Evolutionary conservation across 306 rosid genomes (phyloP).

Genomic region (Acmispon strigosus): DNA sequence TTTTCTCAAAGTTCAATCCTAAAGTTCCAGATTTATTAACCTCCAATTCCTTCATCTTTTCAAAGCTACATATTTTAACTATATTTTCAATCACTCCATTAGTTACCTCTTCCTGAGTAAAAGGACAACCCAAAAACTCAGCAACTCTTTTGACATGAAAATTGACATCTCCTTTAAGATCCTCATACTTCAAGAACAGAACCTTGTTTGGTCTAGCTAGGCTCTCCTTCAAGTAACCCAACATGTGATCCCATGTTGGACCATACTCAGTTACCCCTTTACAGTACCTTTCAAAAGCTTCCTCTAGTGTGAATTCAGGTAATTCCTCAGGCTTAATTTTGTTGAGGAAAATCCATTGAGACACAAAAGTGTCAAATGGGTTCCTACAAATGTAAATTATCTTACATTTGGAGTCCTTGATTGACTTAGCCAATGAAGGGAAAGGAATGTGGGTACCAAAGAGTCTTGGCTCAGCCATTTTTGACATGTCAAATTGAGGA

Average conservation of each 20-base stretch:
- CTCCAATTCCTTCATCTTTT: conserved; percentile 40
- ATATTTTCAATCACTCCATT: not conserved
- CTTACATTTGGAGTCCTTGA: conserved; percentile 18
- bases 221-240: conserved; percentile 51
- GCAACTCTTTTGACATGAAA: conserved; percentile 31
- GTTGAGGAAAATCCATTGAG: conserved; percentile 27
- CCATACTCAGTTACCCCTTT: conserved; percentile 39
- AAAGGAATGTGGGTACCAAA: conserved; percentile 51
- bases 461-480: conserved; percentile 30
- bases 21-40: conserved; percentile 36
- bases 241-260: conserved; percentile 42
- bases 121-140: conserved; percentile 18
- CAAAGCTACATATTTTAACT: conserved; percentile 13
- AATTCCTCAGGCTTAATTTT: not conserved
- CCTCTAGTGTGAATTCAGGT: conserved; percentile 20
- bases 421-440: conserved; percentile 25
- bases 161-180: conserved; percentile 26
- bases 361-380: conserved; percentile 50
- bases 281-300: conserved; percentile 43
- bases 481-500: conserved; percentile 26
- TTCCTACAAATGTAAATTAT: conserved; percentile 46
- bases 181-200: conserved; percentile 45
- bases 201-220: conserved; percentile 33
- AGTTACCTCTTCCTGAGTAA: not conserved
- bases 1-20: conserved; percentile 31